A percentile compares a stretch with the other conserved stretches of the same genome.
phyloP scores from a whole-genome alignment of 306 rosid species.

The Inga leiocalycina region DNA sequence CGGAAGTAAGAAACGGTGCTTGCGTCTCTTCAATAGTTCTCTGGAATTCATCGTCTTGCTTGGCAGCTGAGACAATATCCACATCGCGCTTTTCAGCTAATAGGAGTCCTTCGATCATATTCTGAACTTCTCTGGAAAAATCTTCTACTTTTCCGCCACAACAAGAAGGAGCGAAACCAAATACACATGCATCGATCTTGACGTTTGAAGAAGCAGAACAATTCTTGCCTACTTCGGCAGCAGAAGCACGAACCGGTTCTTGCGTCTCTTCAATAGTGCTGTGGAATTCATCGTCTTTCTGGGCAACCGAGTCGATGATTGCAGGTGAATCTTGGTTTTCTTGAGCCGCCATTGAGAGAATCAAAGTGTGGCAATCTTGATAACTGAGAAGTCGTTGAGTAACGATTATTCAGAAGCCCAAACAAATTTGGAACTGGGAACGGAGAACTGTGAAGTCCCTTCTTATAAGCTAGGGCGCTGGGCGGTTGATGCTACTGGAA shows the following conservation, averaged over 20 bases:
- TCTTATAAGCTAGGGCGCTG: neutral
- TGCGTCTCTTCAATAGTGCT: constrained; percentile 13
- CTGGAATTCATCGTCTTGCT: neutral
- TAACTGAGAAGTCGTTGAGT: neutral
- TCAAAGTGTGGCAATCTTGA: neutral
- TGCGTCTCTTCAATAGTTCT: constrained; percentile 14
- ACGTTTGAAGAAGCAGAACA: constrained; percentile 8
- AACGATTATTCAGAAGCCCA: neutral
- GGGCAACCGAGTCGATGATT: neutral
- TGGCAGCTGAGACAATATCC: neutral
- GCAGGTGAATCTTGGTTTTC: constrained; percentile 1
- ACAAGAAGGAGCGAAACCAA: constrained; percentile 14
- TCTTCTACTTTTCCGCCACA: constrained; percentile 14
- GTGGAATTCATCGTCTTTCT: neutral
- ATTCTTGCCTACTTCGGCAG: neutral
- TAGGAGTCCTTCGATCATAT: neutral
- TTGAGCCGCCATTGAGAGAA: neutral
- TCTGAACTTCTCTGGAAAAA: neutral
- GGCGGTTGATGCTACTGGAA: too few relatives aligned
- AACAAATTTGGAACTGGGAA: neutral
- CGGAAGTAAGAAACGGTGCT: constrained; percentile 5
- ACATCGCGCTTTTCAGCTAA: constrained; percentile 4
- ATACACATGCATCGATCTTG: constrained; percentile 8
- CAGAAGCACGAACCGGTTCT: constrained; percentile 5
- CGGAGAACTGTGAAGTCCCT: neutral